Evolutionary conservation across 2,329 filamentous ascomycete species (phyloP).

Genomic region (Calcarisporium arbuscula): DNA sequence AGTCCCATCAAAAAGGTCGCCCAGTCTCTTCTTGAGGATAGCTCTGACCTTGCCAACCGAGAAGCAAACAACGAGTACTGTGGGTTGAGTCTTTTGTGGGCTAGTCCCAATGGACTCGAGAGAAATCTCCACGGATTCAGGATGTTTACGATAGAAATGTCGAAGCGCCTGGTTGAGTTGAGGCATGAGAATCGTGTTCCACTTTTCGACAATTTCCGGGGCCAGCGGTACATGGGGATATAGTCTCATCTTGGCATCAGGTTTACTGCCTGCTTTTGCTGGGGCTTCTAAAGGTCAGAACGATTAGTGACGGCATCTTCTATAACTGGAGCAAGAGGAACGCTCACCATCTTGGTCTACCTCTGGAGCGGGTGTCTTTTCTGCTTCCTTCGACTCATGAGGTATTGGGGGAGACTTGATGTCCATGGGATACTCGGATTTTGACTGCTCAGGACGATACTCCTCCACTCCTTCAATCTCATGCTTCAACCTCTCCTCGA

Average conservation of each 20-base stretch:
- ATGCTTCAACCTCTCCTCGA: constrained; percentile 47
- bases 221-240: constrained; percentile 55
- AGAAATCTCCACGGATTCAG: constrained; percentile 73
- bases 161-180: constrained; percentile 66
- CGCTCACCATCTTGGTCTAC: constrained; percentile 14
- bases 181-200: constrained; percentile 65
- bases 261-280: constrained; percentile 14
- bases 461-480: too few species aligned
- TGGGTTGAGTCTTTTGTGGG: constrained; percentile 59
- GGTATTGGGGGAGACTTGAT: constrained; percentile 2
- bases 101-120: constrained; percentile 69
- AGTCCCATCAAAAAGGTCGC: constrained; percentile 55
- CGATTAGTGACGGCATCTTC: constrained; percentile 7
- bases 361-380: background rate
- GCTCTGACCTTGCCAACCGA: constrained; percentile 67
- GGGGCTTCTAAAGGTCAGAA: too few species aligned
- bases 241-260: constrained; percentile 43
- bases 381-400: constrained; percentile 1
- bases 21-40: constrained; percentile 63
- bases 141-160: constrained; percentile 64
- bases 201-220: constrained; percentile 59
- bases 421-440: constrained; percentile 4
- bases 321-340: too few species aligned
- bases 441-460: too few species aligned
- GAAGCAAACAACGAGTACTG: constrained; percentile 70